A percentile compares a stretch with the other conserved stretches of the same genome.
Evolutionary conservation across 2,329 filamentous ascomycete genomes (phyloP).

Genomic region (Chrysoporthe cubensis): DNA sequence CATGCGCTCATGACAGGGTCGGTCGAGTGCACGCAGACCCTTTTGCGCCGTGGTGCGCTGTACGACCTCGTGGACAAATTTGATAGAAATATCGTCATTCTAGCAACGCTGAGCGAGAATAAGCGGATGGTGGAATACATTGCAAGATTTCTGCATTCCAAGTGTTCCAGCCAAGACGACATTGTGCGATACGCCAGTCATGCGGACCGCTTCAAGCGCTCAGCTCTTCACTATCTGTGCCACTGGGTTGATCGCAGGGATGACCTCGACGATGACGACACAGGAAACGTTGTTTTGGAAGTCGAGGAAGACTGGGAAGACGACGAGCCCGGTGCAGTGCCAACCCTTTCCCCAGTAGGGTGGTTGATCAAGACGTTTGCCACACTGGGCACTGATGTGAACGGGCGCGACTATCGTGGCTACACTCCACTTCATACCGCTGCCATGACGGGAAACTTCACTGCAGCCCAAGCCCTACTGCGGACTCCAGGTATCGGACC

Average conservation of each 20-base stretch:
- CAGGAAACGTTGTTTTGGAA: not conserved
- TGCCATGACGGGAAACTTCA: not conserved
- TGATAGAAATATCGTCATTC: not conserved
- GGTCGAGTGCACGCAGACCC: not conserved
- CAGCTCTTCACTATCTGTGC: not conserved
- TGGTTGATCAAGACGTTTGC: not conserved
- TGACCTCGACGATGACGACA: no score
- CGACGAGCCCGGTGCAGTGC: not conserved
- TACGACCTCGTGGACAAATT: not conserved
- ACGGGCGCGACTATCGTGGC: not conserved
- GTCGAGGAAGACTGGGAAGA: not conserved
- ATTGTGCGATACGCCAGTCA: not conserved
- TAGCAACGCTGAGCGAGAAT: not conserved
- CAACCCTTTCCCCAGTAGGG: not conserved
- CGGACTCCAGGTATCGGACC: not conserved
- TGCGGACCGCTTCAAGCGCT: not conserved
- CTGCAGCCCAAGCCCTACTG: not conserved
- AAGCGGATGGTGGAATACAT: not conserved
- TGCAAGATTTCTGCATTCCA: not conserved
- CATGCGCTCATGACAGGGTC: slow-evolving; percentile 1
- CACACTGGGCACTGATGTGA: not conserved
- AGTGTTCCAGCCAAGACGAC: not conserved
- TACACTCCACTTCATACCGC: not conserved
- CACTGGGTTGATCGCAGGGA: not conserved
- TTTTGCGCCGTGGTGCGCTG: not conserved